Percentiles rank a stretch among this genome's conserved stretches.
Evolutionary conservation across 1,284 basidiomycete genomes (phyloP).

Genomic region (Irpex rosettiformis): DNA sequence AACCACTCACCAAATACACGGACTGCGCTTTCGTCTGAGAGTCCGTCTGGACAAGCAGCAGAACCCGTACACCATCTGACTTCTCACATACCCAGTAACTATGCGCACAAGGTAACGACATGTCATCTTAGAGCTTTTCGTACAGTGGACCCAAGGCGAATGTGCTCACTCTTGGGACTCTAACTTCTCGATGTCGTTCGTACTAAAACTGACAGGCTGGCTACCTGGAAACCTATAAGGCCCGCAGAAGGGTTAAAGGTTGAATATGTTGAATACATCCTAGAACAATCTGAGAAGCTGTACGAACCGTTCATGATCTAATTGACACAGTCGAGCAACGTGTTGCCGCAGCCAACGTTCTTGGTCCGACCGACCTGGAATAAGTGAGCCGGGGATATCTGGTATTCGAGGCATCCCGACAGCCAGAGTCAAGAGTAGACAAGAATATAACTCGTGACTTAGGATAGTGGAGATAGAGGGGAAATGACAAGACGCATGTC

Average conservation of each 20-base stretch:
- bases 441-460: neutral
- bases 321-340: slow-evolving; percentile 63
- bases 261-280: neutral
- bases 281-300: neutral
- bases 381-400: slow-evolving; percentile 58
- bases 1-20: slow-evolving; percentile 71
- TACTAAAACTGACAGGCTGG: slow-evolving; percentile 88
- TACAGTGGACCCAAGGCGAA: neutral
- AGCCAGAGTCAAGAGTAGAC: neutral
- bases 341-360: slow-evolving; percentile 59
- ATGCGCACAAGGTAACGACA: slow-evolving; percentile 6
- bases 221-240: slow-evolving; percentile 78
- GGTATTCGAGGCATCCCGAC: slow-evolving; percentile 46
- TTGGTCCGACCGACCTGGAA: slow-evolving; percentile 53
- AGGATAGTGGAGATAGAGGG: neutral
- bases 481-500: neutral
- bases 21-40: slow-evolving; percentile 61
- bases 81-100: slow-evolving; percentile 99
- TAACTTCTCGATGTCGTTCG: slow-evolving; percentile 67
- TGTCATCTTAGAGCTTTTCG: neutral
- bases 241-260: neutral
- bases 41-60: slow-evolving; percentile 82
- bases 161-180: slow-evolving; percentile 79
- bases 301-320: slow-evolving; percentile 55
- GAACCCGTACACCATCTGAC: slow-evolving; percentile 94